These are phyloP conservation scores for Apophysomyces elegans DNA, from an alignment of 371 early-diverging fungal genomes.

Conservation along the genomic window DNA sequence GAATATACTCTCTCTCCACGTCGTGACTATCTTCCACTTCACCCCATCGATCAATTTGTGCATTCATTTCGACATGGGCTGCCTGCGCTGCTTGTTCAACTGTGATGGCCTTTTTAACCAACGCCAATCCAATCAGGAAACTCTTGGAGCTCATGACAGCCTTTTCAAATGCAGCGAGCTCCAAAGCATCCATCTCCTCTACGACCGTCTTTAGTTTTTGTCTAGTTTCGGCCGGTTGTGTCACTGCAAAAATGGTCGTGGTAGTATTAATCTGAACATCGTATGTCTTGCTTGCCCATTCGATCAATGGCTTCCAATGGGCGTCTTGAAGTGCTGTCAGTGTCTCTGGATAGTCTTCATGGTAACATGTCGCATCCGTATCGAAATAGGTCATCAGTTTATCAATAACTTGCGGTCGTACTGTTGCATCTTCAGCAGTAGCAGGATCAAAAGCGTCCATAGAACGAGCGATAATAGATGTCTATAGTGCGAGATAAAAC, in stretches of 20 bases:
- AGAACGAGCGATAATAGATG: conserved; percentile 85
- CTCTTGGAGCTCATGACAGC: conserved; percentile 89
- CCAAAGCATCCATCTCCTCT: conserved; percentile 63
- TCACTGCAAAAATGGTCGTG: conserved; percentile 67
- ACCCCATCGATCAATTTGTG: conserved; percentile 93
- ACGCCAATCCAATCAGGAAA: conserved; percentile 84
- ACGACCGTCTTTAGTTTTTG: conserved; percentile 59
- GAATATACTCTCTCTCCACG: conserved; percentile 54
- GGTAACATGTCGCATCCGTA: conserved; percentile 90
- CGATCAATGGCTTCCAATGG: conserved; percentile 84
- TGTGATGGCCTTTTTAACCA: conserved; percentile 72
- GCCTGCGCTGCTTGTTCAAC: conserved; percentile 84
- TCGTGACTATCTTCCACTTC: conserved; percentile 87
- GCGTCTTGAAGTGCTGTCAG: conserved; percentile 79
- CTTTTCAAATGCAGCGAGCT: conserved; percentile 89
- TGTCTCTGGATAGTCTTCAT: conserved; percentile 75
- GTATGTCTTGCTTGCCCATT: conserved; percentile 74
- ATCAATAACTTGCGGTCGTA: conserved; percentile 71
- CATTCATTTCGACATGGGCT: conserved; percentile 82
- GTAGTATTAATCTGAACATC: conserved; percentile 76
- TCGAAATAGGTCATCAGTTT: conserved; percentile 81
- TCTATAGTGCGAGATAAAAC: conserved; percentile 44
- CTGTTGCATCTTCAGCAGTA: conserved; percentile 32
- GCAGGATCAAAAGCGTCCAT: conserved; percentile 72
- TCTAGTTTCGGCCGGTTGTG: conserved; percentile 68